Base-by-base conservation (phyloP, 345 rosid genomes). In the Chamaenerion angustifolium region DNA sequence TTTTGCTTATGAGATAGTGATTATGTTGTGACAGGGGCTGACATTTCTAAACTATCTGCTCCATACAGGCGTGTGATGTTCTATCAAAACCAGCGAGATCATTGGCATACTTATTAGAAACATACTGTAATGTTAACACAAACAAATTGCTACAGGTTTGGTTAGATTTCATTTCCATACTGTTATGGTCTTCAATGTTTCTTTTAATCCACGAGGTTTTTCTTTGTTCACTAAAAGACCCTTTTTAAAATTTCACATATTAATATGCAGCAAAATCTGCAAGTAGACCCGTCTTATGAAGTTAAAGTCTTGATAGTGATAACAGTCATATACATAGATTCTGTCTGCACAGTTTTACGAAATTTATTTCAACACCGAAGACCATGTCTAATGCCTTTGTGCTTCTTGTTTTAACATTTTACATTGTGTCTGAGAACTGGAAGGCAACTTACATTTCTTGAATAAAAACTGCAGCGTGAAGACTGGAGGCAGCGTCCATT, bases 401-500 rank as follows among this genome's bases (percentile, higher is more conserved):
- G 37, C 37, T 31, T 5, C 37, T 4, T 31, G 37, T 8, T 31
- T 2, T 14, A 11, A 6, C 7, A n/a, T 35, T 11, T 50, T 2
- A 11, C 42, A n/a, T 50, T 25, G 40, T 12, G 21, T 25, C 2
- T 14, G 2, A 12, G 11, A 1, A 14, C 12, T 27, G 18, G 5
- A 9, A n/a, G 19, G 1, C 11, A 11, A 19, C 51, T 23, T 27
- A 15, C 4, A 27, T 10, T 16, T 15, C 10, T 31, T 50, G 27
- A 8, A 11, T 45, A 5, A 60, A 42, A 45, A 49, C 47, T 64
- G 59, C 64, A 92, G 95, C 98, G 85, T 67, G 95, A 87, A 75
- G 98, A 92, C 63, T 87, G 98, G 96, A 92, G 98, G 75, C 96
- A 81, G 44, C 85, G 96, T n/a, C 98, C 93, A 0, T 55, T 83